Conservation (phyloP, 208 protist genomes). For the Leishmania tropica region DNA sequence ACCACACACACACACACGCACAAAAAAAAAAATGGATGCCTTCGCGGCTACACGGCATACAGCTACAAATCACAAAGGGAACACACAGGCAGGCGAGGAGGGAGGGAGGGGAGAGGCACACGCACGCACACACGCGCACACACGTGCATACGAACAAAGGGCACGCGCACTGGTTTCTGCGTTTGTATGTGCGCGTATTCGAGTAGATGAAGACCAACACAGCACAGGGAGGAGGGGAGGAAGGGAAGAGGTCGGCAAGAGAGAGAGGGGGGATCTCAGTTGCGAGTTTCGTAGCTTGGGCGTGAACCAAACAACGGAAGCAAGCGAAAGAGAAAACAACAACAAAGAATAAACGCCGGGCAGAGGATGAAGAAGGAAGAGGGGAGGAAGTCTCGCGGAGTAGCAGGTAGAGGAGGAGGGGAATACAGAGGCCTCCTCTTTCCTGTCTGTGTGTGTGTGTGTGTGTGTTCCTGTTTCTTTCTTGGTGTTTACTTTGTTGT, state of each 20-base stretch:
- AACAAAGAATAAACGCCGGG: neutral
- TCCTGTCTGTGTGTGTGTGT: neutral
- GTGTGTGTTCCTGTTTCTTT: neutral
- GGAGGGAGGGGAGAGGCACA: neutral
- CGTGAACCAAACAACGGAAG: neutral
- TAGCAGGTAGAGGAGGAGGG: neutral
- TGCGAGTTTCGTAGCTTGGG: neutral
- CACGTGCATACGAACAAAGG: neutral
- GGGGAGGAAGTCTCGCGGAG: neutral
- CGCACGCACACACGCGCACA: neutral
- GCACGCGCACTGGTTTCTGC: neutral
- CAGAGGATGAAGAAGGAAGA: neutral
- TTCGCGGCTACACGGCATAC: neutral
- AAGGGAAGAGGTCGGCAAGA: neutral
- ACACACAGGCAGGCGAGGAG: neutral
- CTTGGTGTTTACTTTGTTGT: neutral
- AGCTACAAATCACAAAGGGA: neutral
- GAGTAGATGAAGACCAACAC: neutral
- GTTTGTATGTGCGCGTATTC: neutral
- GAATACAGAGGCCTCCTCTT: conserved; percentile 4
- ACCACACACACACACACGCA: no score
- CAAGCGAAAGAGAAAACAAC: neutral
- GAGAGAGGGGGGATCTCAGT: neutral
- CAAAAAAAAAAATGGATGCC: neutral
- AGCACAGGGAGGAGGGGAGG: neutral